Percentiles rank a stretch among this genome's conserved stretches.
phyloP scores from a whole-genome alignment of 2,329 filamentous ascomycete genomes.

The Stenocarpella maydis region DNA sequence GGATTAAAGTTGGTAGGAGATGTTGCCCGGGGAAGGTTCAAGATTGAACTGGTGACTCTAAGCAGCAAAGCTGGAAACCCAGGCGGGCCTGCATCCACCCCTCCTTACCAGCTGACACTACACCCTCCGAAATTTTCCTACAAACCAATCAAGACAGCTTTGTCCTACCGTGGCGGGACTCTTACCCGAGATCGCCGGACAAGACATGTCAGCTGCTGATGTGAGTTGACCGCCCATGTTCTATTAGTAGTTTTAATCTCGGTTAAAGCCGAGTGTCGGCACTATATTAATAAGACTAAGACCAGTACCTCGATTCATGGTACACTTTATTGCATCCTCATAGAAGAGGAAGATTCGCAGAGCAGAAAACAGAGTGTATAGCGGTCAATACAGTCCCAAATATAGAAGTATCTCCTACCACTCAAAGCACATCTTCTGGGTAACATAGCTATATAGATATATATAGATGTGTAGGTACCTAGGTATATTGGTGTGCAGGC shows the following conservation, averaged over 20 bases:
- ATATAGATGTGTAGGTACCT: too few species aligned
- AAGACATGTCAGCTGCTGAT: constrained; percentile 14
- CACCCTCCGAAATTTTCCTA: not conserved
- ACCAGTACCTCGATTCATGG: not conserved
- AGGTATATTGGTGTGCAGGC: too few species aligned
- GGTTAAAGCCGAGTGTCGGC: not conserved
- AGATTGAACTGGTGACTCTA: not conserved
- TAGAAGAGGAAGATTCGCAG: too few species aligned
- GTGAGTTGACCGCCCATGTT: not conserved
- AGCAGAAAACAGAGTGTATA: too few species aligned
- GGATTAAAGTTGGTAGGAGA: not conserved
- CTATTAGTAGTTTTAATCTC: not conserved
- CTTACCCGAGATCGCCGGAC: not conserved
- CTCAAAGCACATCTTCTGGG: too few species aligned
- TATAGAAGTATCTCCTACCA: too few species aligned
- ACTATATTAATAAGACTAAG: not conserved
- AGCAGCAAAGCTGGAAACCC: not conserved
- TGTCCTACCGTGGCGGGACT: not conserved
- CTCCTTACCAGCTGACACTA: not conserved
- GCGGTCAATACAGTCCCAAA: too few species aligned
- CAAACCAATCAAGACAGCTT: not conserved
- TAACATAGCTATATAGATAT: too few species aligned
- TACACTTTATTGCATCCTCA: too few species aligned
- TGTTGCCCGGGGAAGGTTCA: not conserved
- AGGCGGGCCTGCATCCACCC: too few species aligned